Base-by-base conservation (phyloP, 2,329 filamentous ascomycete genomes). In the Colletotrichum navitas region DNA sequence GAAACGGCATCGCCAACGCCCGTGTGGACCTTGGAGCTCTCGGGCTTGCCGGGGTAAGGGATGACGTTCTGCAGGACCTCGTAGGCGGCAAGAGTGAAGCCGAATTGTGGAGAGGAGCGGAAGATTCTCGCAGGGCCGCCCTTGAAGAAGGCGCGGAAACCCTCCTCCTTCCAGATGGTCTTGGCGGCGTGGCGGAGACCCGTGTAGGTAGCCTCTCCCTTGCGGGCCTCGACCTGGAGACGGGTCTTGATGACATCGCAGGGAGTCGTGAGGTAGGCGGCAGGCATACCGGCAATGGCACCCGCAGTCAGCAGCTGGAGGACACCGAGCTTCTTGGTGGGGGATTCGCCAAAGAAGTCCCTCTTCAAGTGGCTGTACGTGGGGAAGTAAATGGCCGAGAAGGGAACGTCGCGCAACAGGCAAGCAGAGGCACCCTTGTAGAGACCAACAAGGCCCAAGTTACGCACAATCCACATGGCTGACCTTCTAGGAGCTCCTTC, bases 231-330 rank as follows among this genome's bases (percentile, higher is more conserved):
- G 71, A 99, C 96, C 82, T 99, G 96, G 72, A 99, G 88, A 80
- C 96, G 93, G 3, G 96, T 99, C 88, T 99, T 99, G 91, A 99
- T 98, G 73, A 99, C 96, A 79, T 99, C 96, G 85, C 93, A 98
- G 0, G 96, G 96, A 2, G 96, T 99, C 32, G 96, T 99, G 74
- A 99, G 88, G 85, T 99, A 99, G 10, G 93, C 93, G 6, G 93
- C 93, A 7, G 93, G 93, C 93, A 96, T 96, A 83, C 93, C 93
- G 41, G 93, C 93, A 75, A 99, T 98, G 71, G 96, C 96, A 85
- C 96, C 96, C 10, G 96, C 94, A 26, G 94, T 96, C 74, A 99
- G 88, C 68, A 99, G 92, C 84, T 98, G 95, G 49, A 97, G 73
- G 60, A 99, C 89, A 62, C 95, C 94, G 32, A 99, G 91, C 83